phyloP scores from a whole-genome alignment of 1,284 basidiomycete genomes.

The Inonotus obliquus region DNA sequence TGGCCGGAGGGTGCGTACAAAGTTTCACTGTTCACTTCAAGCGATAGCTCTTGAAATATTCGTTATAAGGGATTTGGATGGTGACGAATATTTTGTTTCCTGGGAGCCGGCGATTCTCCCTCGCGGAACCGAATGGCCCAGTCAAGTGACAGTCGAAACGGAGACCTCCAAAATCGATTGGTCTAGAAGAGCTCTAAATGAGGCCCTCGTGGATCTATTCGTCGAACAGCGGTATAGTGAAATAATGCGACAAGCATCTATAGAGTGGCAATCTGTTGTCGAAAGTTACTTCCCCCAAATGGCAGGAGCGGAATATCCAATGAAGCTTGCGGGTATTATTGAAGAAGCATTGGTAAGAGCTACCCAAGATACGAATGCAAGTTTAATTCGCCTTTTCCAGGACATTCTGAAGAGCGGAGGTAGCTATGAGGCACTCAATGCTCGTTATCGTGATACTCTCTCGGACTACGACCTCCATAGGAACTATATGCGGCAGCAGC shows the following conservation, averaged over 20 bases:
- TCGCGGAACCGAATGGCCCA: neutral
- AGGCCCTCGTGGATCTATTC: constrained; percentile 19
- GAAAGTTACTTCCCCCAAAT: constrained; percentile 15
- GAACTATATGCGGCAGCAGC: neutral
- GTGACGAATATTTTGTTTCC: constrained; percentile 25
- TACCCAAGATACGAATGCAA: neutral
- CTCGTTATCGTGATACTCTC: neutral
- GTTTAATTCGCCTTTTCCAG: neutral
- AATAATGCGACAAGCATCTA: constrained; percentile 19
- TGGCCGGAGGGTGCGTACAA: constrained; percentile 28
- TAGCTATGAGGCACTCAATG: neutral
- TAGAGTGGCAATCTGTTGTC: constrained; percentile 21
- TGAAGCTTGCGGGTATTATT: constrained; percentile 20
- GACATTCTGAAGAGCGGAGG: constrained; percentile 9
- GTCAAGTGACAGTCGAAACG: neutral
- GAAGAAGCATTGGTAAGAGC: constrained; percentile 20
- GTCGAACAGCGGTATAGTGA: constrained; percentile 18
- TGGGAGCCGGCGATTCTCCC: constrained; percentile 25
- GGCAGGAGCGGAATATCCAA: constrained; percentile 7
- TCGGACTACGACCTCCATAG: neutral
- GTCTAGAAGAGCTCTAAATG: constrained; percentile 3
- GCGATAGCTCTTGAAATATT: too few species aligned
- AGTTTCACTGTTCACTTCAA: too few species aligned
- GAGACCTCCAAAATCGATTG: neutral
- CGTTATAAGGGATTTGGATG: constrained; percentile 29